phyloP scores from a whole-genome alignment of 2,329 filamentous ascomycete genomes.

The Xylariomycetidae sp. region DNA sequence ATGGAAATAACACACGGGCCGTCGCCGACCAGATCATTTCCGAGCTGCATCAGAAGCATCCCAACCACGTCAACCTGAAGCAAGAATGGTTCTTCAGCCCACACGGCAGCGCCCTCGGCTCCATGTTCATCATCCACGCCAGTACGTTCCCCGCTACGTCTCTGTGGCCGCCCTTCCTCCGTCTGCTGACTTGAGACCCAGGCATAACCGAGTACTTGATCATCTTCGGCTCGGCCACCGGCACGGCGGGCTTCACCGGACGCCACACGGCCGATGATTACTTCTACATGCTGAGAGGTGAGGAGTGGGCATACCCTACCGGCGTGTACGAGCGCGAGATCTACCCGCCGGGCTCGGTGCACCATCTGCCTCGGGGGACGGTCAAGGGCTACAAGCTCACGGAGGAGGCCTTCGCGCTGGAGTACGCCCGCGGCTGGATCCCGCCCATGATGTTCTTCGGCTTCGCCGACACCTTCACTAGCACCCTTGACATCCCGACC shows the following conservation, averaged over 20 bases:
- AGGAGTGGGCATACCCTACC: constrained; percentile 69
- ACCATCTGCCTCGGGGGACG: constrained; percentile 66
- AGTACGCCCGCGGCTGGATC: constrained; percentile 86
- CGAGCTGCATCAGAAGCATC: constrained; percentile 55
- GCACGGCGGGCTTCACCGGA: constrained; percentile 83
- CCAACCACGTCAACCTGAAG: constrained; percentile 58
- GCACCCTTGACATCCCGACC: constrained; percentile 80
- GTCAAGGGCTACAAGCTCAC: constrained; percentile 85
- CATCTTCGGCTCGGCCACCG: constrained; percentile 77
- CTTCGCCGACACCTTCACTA: constrained; percentile 74
- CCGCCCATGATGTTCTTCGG: constrained; percentile 90
- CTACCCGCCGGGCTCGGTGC: constrained; percentile 64
- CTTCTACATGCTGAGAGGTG: constrained; percentile 82
- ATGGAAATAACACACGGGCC: constrained; percentile 70
- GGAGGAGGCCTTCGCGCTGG: constrained; percentile 68
- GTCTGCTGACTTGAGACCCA: no score
- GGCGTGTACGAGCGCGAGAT: constrained; percentile 64
- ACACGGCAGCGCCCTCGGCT: constrained; percentile 85
- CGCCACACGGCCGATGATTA: constrained; percentile 92
- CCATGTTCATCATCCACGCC: constrained; percentile 85
- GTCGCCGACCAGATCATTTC: constrained; percentile 66
- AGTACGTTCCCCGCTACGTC: constrained; percentile 46
- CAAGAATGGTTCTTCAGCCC: constrained; percentile 93
- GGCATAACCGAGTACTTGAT: constrained; percentile 85
- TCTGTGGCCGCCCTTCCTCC: no score